Base-by-base conservation (phyloP, 139 green algal genomes). In the Closterium sp. region DNA sequence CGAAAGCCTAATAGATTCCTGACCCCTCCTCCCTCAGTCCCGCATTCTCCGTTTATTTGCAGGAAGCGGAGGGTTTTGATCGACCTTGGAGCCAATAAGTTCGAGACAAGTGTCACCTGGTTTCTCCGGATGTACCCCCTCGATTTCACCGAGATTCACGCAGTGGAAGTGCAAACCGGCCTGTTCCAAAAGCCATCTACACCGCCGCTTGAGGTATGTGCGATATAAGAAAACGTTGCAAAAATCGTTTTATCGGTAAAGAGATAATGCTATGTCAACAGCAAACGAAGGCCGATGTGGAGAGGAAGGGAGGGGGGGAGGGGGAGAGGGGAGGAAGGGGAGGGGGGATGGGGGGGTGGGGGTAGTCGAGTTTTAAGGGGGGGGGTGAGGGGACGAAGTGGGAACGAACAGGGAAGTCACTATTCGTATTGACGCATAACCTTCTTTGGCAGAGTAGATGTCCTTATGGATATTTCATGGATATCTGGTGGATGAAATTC, bases 111-210 rank as follows among this genome's bases (percentile, higher is more conserved):
- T 34, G 32, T 34, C 28, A 2, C 34, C 8, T 91, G 89, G 89
- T 91, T 91, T 8, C 33, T 91, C 16, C 89, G 69, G 16, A 66
- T n/a, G 33, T 91, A 91, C 3, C 89, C 89, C n/a, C 33, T 89
- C 89, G 69, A 91, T 85, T 91, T 91, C 23, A 89, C 66, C 34
- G 69, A 91, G 32, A 33, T 89, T 38, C 34, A 89, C 33, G 89
- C 28, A 2, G 8, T 64, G 23, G 69, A 91, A 30, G 33, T 64
- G 36, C 1, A 88, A 2, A 88, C 31, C 1, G 30, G 28, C 23
- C 33, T 90, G 32, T 90, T 90, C 28, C 32, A 86, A 19, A 85
- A 66, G 10, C 87, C 87, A 66, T 76, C 55, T 76, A 76, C 55
- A 76, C 55, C 55, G 12, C 55, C 55, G 12, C 12, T 76, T 76